Conservation (phyloP, 2,329 filamentous ascomycete genomes). For the Talaromyces funiculosus region DNA sequence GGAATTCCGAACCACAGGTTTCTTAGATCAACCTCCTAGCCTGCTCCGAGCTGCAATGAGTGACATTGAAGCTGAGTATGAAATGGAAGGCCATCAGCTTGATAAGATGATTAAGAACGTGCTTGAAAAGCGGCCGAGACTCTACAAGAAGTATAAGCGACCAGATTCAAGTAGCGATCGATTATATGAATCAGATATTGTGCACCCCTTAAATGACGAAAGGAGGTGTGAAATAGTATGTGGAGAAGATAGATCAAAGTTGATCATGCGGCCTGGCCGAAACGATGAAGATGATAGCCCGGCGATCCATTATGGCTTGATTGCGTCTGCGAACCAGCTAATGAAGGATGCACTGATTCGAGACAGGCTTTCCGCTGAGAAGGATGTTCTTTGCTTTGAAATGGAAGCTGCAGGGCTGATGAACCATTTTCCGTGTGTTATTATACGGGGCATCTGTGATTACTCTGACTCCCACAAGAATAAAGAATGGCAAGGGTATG, state of each 20-base stretch:
- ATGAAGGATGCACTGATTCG: conserved; percentile 11
- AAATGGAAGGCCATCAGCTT: conserved; percentile 15
- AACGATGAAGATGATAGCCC: conserved; percentile 1
- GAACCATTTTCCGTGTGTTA: too few relatives aligned
- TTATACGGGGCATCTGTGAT: too few relatives aligned
- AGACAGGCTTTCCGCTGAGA: neutral
- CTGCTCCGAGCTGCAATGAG: conserved; percentile 6
- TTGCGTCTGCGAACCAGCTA: conserved; percentile 15
- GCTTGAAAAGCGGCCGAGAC: conserved; percentile 3
- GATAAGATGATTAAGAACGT: conserved; percentile 9
- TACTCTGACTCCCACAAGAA: too few relatives aligned
- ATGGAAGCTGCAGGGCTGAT: too few relatives aligned
- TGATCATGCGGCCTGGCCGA: conserved; percentile 4
- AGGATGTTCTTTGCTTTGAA: too few relatives aligned
- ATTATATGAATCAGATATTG: conserved; percentile 10
- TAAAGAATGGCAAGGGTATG: too few relatives aligned
- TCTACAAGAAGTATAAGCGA: conserved; percentile 13
- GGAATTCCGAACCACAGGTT: too few relatives aligned
- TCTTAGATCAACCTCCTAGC: too few relatives aligned
- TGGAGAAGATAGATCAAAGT: conserved; percentile 1
- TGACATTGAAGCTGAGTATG: conserved; percentile 10
- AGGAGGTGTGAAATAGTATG: neutral
- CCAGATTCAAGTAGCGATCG: conserved; percentile 13
- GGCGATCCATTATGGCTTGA: conserved; percentile 13
- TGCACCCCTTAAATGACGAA: conserved; percentile 11